Evolutionary conservation across 2,329 filamentous ascomycete species (phyloP), one percentile per base, ranked within the genome.

Genomic region (Coniochaeta sp.): DNA sequence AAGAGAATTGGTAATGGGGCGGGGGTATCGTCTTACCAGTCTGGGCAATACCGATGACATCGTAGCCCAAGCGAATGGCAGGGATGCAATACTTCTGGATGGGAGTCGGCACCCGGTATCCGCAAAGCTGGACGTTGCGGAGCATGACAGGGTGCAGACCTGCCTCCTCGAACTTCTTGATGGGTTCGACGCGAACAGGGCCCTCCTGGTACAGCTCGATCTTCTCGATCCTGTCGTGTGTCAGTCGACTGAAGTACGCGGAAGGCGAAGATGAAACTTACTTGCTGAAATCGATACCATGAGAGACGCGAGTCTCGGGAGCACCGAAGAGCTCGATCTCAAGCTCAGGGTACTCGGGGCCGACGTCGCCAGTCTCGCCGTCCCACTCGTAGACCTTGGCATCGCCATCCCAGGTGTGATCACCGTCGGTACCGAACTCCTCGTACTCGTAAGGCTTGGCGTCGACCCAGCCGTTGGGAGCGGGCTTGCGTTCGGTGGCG

Each of bases 81-180:
- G 94, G 91, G 27, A 97, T 81, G 4, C 83, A 85, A 65, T 89
- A 96, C 18, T 82, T 81, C 65, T 99, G 94, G 32, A 99, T 94
- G 0, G 91, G 89, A 0, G 94, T 97, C 0, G 91, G 90, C 1
- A 70, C 63, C 0, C 72, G 66, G 63, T 95, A 97, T 1, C 83
- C 79, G 55, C 83, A 85, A 2, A 91, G 75, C 54, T 81, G 64
- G 35, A 96, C 78, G 58, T 97, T 99, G 56, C 85, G 76, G 1
- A 86, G 65, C 78, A 97, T 87, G 26, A 83, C 78, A 0, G 94
- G 94, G 61, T 99, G 94, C 13, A 99, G 75, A 2, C 89, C 91
- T 20, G 89, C 89, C 53, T 87, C 77, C 1, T 84, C 73, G 65
- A 96, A 97, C 1, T 61, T 63, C 65, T 76, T 66, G 50, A 79